phyloP scores from a whole-genome alignment of 1,284 basidiomycete genomes.

The Sanghuangporus sanghuang region DNA sequence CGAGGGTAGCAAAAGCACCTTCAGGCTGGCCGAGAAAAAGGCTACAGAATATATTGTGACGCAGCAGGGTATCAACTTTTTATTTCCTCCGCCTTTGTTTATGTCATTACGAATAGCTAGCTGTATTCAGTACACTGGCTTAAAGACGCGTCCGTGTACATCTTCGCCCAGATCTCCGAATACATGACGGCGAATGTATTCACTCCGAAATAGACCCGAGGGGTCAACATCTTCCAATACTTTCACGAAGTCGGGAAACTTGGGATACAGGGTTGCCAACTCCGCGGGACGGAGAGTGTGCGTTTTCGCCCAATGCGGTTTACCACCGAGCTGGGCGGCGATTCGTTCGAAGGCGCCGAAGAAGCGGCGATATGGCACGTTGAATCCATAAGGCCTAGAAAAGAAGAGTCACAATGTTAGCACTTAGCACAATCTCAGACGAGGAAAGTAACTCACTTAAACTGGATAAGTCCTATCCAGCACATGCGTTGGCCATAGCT shows the following conservation, averaged over 20 bases:
- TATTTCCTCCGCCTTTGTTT: not conserved
- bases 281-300: conserved; percentile 70
- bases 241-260: conserved; percentile 74
- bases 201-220: conserved; percentile 72
- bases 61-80: not conserved
- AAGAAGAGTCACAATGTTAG: conserved; percentile 13
- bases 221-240: conserved; percentile 79
- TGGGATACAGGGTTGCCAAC: conserved; percentile 73
- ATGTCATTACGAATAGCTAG: not conserved
- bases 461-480: conserved; percentile 97
- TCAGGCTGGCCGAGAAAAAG: not conserved
- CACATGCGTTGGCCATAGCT: conserved; percentile 76
- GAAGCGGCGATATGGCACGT: conserved; percentile 81
- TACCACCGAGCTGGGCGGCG: conserved; percentile 67
- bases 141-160: conserved; percentile 52
- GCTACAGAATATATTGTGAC: not conserved
- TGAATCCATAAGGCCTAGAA: conserved; percentile 80
- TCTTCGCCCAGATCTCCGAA: conserved; percentile 45
- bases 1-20: not conserved
- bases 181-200: conserved; percentile 73
- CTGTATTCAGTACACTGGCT: conserved; percentile 27
- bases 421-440: conserved; percentile 12
- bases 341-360: conserved; percentile 82
- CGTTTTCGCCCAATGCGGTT: conserved; percentile 97
- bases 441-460: conserved; percentile 59